A percentile compares a stretch with the other conserved stretches of the same genome.
Evolutionary conservation across 2,329 filamentous ascomycete genomes (phyloP).

Genomic region (Sordariomycetes sp.): DNA sequence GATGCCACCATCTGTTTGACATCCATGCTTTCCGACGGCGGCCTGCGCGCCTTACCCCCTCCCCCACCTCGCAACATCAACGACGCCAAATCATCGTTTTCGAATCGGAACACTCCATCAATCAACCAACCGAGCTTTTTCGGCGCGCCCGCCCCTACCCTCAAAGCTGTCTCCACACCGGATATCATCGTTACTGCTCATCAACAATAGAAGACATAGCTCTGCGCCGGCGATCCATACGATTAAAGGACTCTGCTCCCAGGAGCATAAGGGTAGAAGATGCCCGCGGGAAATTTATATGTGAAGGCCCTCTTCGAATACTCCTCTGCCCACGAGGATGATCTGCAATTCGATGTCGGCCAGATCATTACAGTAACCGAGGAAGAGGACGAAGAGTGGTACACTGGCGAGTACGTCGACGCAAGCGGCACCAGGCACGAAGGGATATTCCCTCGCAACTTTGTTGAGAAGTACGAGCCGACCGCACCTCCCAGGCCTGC

Average conservation of each 20-base stretch:
- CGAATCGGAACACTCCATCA: background rate
- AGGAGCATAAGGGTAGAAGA: conserved; percentile 2
- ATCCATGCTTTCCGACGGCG: conserved; percentile 2
- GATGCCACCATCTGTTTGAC: conserved; percentile 8
- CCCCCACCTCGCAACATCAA: background rate
- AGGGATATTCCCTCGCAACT: conserved; percentile 91
- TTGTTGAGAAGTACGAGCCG: conserved; percentile 93
- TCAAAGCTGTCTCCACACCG: background rate
- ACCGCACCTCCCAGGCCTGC: conserved; percentile 76
- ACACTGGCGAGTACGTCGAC: conserved; percentile 76
- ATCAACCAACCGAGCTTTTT: background rate
- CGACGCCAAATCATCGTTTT: background rate
- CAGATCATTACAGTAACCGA: conserved; percentile 92
- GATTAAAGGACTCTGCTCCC: background rate
- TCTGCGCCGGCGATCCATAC: background rate
- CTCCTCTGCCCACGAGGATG: conserved; percentile 82
- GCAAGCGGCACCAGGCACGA: conserved; percentile 60
- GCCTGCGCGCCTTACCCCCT: background rate
- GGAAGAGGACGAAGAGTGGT: conserved; percentile 90
- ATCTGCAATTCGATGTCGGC: conserved; percentile 72
- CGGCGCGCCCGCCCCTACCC: background rate
- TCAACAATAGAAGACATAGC: background rate
- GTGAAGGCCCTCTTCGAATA: conserved; percentile 97
- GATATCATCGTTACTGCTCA: background rate
- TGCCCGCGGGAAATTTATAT: conserved; percentile 50